Evolutionary conservation across 2,329 filamentous ascomycete genomes (phyloP).

Genomic region (Byssochlamys sp.): DNA sequence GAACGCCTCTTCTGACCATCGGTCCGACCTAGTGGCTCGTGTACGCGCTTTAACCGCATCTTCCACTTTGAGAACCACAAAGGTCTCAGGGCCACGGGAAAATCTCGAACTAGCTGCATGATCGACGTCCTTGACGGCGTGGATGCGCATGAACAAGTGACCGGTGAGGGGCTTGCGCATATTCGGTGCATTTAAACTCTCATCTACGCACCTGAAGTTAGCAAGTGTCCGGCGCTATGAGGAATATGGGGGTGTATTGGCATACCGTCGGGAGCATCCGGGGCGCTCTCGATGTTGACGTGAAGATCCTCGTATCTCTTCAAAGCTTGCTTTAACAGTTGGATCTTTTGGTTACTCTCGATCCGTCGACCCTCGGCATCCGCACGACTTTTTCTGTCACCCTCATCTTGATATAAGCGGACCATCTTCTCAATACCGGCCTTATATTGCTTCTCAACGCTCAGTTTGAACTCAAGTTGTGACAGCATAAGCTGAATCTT

Average conservation of each 20-base stretch:
- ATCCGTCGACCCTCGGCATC: constrained; percentile 82
- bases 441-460: constrained; percentile 97
- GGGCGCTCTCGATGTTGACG: constrained; percentile 71
- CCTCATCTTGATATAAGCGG: constrained; percentile 91
- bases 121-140: constrained; percentile 87
- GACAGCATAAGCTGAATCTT: constrained; percentile 98
- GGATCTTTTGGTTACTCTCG: constrained; percentile 96
- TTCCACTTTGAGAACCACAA: constrained; percentile 92
- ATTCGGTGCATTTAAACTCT: constrained; percentile 91
- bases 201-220: constrained; percentile 53
- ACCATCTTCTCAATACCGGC: constrained; percentile 99
- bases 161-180: constrained; percentile 92
- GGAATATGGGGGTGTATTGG: constrained; percentile 4
- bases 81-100: constrained; percentile 83
- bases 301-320: constrained; percentile 96
- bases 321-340: constrained; percentile 85
- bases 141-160: constrained; percentile 73
- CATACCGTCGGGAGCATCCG: constrained; percentile 72
- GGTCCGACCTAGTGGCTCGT: constrained; percentile 71
- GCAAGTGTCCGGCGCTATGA: background rate
- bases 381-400: constrained; percentile 86
- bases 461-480: constrained; percentile 96
- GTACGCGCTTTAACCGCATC: constrained; percentile 85
- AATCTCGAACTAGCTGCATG: constrained; percentile 78
- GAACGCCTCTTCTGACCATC: constrained; percentile 85